These are phyloP conservation scores for Draba incana DNA, from an alignment of 345 rosid species.

Conservation along the genomic window DNA sequence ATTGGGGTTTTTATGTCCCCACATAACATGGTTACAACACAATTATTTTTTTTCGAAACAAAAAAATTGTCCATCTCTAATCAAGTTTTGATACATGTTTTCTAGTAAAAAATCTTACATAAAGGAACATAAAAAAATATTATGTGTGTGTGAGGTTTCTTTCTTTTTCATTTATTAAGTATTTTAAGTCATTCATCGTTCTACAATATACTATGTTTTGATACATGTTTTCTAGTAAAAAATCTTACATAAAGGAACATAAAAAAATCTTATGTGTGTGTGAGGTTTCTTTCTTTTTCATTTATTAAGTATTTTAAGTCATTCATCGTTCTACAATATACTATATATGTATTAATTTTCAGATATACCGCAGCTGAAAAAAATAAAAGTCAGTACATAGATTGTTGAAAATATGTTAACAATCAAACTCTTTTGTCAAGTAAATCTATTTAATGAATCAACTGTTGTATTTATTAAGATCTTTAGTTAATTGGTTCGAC, in stretches of 20 bases:
- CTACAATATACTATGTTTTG: not conserved
- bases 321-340: not conserved
- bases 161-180: not conserved
- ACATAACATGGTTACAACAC: slow-evolving; percentile 35
- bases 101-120: no score
- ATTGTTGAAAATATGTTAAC: not conserved
- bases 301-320: not conserved
- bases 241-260: no score
- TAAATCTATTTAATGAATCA: not conserved
- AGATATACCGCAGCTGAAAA: not conserved
- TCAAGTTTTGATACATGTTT: not conserved
- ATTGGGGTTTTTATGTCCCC: slow-evolving; percentile 29
- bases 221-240: no score
- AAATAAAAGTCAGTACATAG: not conserved
- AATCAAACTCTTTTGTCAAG: not conserved
- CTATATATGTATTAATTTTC: slow-evolving; percentile 1
- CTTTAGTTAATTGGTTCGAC: not conserved
- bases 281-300: not conserved
- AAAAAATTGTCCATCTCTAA: not conserved
- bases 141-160: not conserved
- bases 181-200: not conserved
- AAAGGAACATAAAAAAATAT: no score
- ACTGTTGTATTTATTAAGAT: slow-evolving; percentile 3
- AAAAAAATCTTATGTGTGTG: not conserved
- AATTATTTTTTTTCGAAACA: not conserved